Evolutionary conservation across 805 yeast species (phyloP), one percentile per base, ranked within the genome.

Genomic region (Yamadazyma olivae): DNA sequence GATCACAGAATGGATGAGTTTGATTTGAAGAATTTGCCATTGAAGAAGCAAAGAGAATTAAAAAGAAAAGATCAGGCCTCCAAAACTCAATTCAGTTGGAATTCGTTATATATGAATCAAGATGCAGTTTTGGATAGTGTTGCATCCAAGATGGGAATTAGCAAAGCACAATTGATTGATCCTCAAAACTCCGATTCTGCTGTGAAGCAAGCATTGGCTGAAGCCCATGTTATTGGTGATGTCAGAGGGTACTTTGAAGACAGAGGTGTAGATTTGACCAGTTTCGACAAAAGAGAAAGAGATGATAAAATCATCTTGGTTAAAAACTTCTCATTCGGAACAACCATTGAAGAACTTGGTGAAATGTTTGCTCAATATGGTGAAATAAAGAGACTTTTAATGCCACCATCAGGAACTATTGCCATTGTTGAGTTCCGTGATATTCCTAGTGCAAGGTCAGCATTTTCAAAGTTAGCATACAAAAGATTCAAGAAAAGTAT

Each of bases 361-460:
- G 96, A 87, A 43, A 55, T 91, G 51, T 93, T 93, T 51, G 60
- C 82, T 2, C 81, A 81, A 25, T 79, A 76, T 59, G 99, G 99
- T 36, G 83, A 83, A 44, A 52, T 93, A 18, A 79, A 78, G 44
- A 74, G 96, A 48, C 70, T 89, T 13, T 62, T 93, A 43, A 85
- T 93, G 88, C 99, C 99, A 12, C 96, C 96, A 5, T 84, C 95
- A 5, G 98, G 97, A 7, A 89, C 96, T 0, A 88, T 93, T 50
- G 97, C 98, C 9, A 84, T 93, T 53, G 81, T 93, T 7, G 96
- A 91, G 60, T 90, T 81, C 60, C 71, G 89, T 50, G 91, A 85
- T 56, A 64, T 80, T 2, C 83, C 95, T 10, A 70, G 83, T 30
- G 98, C 95, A 2, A 80, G 97, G 61, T 71, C 86, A 3, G 98